Conservation (phyloP, 192 early-diverging fungal species). For the Gryganskiella cystojenkinii region DNA sequence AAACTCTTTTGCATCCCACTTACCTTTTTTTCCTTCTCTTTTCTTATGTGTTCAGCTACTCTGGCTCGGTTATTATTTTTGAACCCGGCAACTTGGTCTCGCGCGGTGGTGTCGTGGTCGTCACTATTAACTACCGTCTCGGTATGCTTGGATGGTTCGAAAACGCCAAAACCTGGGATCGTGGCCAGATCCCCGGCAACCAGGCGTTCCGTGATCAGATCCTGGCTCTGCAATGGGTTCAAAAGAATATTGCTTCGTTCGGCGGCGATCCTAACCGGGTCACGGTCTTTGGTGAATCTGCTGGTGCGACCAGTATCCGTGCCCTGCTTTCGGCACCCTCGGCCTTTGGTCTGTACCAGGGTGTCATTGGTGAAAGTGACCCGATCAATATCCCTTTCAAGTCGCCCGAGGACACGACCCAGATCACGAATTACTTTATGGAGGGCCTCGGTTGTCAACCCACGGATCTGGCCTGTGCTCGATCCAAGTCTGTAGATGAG, state of each 20-base stretch:
- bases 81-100: conserved; percentile 13
- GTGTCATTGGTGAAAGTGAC: conserved; percentile 44
- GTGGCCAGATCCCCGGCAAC: conserved; percentile 3
- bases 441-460: background rate
- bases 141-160: conserved; percentile 59
- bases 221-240: conserved; percentile 60
- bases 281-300: conserved; percentile 60
- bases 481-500: background rate
- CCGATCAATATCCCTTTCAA: conserved; percentile 19
- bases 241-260: conserved; percentile 61
- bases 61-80: conserved; percentile 22
- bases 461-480: conserved; percentile 12
- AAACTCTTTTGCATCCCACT: background rate
- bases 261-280: conserved; percentile 62
- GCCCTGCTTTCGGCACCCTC: conserved; percentile 38
- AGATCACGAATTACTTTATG: conserved; percentile 1
- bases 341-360: conserved; percentile 47
- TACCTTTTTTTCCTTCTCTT: background rate
- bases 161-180: background rate
- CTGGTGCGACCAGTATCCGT: conserved; percentile 53
- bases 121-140: conserved; percentile 65
- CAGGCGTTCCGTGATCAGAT: conserved; percentile 58
- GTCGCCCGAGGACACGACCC: background rate
- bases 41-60: conserved; percentile 3
- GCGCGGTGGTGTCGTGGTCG: conserved; percentile 25